Conservation (phyloP, 768 basidiomycete genomes). For the Amanita molliuscula region DNA sequence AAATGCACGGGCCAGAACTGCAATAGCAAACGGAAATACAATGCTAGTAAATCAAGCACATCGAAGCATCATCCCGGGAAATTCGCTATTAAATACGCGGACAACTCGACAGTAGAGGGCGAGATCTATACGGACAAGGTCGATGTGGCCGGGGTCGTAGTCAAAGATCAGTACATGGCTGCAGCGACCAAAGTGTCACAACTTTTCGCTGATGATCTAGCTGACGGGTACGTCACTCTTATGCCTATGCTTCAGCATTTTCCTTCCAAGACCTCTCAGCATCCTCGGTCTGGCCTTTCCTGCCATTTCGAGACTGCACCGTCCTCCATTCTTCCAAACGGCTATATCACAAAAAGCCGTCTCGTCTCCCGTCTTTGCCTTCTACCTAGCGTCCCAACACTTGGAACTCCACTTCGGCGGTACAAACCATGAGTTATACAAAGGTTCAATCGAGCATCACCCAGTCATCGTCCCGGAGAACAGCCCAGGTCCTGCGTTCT, state of each 20-base stretch:
- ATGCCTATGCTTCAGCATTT: neutral
- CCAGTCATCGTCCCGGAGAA: neutral
- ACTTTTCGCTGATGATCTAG: neutral
- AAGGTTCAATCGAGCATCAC: neutral
- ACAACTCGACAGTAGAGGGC: slow-evolving; percentile 30
- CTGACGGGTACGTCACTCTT: neutral
- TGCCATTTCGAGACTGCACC: neutral
- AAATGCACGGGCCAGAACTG: slow-evolving; percentile 19
- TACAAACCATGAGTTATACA: neutral
- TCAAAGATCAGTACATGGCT: slow-evolving; percentile 4
- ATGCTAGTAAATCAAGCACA: slow-evolving; percentile 15
- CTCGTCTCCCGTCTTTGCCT: neutral
- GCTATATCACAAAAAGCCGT: neutral
- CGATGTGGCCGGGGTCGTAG: slow-evolving; percentile 18
- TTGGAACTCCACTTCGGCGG: neutral
- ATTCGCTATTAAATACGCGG: slow-evolving; percentile 31
- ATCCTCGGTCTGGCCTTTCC: slow-evolving; percentile 2
- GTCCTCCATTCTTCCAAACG: neutral
- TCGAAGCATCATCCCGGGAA: neutral
- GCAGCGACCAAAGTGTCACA: neutral
- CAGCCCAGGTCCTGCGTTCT: neutral
- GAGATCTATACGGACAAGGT: slow-evolving; percentile 28
- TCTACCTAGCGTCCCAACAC: neutral
- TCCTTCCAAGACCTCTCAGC: neutral
- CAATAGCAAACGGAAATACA: slow-evolving; percentile 22